Evolutionary conservation across 768 basidiomycete species (phyloP).

Genomic region (Pisolithus tinctorius): DNA sequence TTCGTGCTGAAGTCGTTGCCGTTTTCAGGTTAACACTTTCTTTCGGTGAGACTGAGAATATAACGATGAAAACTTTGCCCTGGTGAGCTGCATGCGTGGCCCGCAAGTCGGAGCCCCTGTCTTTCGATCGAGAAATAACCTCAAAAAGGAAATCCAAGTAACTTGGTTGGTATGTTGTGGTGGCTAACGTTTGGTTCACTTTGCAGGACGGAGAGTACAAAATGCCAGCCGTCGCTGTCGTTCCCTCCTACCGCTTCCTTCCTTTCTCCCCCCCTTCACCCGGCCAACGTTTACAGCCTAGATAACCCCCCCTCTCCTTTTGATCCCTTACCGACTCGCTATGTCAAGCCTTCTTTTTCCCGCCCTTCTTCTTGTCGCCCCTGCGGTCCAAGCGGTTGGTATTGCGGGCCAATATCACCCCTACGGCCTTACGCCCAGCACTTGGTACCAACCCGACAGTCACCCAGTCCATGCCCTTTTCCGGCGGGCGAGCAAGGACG

Average conservation of each 20-base stretch:
- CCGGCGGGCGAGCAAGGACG: conserved; percentile 38
- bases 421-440: conserved; percentile 21
- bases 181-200: conserved; percentile 21
- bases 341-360: conserved; percentile 20
- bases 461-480: conserved; percentile 62
- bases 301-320: conserved; percentile 30
- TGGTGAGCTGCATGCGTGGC: too few relatives aligned
- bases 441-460: conserved; percentile 57
- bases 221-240: conserved; percentile 7
- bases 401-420: conserved; percentile 12
- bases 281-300: conserved; percentile 8
- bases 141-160: conserved; percentile 10
- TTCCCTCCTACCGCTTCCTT: conserved; percentile 5
- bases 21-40: too few relatives aligned
- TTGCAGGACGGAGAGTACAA: conserved; percentile 20
- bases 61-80: too few relatives aligned
- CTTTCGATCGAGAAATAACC: background rate
- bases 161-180: conserved; percentile 1
- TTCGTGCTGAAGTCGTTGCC: too few relatives aligned
- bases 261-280: conserved; percentile 1
- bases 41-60: too few relatives aligned
- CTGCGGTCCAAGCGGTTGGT: conserved; percentile 15
- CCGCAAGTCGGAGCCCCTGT: background rate
- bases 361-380: conserved; percentile 21
- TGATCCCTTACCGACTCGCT: conserved; percentile 26